A percentile compares a stretch with the other conserved stretches of the same genome.
Conservation (phyloP, 306 rosid genomes). For the Elaeagnus macrophylla region DNA sequence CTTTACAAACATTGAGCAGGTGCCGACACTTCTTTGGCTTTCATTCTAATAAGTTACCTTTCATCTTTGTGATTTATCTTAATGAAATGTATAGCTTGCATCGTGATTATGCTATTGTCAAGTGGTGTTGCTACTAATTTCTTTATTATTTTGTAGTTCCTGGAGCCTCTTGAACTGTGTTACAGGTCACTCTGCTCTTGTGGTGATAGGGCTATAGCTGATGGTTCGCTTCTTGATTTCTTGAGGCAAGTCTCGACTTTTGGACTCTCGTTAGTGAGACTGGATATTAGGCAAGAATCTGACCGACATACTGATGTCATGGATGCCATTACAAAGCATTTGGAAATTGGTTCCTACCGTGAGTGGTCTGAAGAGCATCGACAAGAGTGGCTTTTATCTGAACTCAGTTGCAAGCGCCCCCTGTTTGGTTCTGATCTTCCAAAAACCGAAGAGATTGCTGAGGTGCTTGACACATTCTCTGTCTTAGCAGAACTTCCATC, state of each 20-base stretch:
- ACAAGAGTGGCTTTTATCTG: constrained; percentile 90
- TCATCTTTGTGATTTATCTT: not conserved
- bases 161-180: constrained; percentile 92
- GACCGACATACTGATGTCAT: constrained; percentile 90
- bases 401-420: constrained; percentile 79
- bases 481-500: constrained; percentile 87
- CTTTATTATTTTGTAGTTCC: constrained; percentile 45
- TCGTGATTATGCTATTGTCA: not conserved
- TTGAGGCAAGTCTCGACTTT: constrained; percentile 95
- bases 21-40: constrained; percentile 11
- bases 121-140: constrained; percentile 22
- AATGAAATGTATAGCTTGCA: not conserved
- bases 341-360: constrained; percentile 81
- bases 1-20: constrained; percentile 80
- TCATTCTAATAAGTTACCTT: not conserved
- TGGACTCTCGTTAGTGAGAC: constrained; percentile 86
- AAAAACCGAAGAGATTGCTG: constrained; percentile 79
- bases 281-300: constrained; percentile 91
- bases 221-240: constrained; percentile 94
- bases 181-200: constrained; percentile 84
- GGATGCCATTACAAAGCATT: constrained; percentile 81
- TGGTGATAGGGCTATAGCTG: constrained; percentile 91
- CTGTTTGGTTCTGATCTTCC: constrained; percentile 93
- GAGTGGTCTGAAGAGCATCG: constrained; percentile 90
- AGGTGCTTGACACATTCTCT: constrained; percentile 73